Evolutionary conservation across 129 eudicot species (phyloP), one percentile per base, ranked within the genome.

Genomic region (Flaveria brownii): DNA sequence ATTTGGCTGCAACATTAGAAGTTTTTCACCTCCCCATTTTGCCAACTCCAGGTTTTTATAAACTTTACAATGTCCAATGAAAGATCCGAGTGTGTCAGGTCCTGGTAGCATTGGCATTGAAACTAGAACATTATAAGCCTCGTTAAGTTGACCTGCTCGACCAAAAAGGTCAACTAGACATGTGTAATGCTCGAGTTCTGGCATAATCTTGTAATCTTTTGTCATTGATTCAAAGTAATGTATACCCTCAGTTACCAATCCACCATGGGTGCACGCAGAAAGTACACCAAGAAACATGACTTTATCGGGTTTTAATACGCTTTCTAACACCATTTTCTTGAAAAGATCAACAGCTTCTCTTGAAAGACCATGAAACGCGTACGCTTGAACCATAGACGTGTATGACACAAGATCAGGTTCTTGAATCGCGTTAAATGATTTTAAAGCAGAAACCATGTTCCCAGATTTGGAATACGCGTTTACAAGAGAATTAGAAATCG

Each of bases 91-190:
- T 41, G 87, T 52, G 72, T 87, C 85, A 4, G 92, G 73, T 43
- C 85, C 87, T 11, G 82, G 84, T 18, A 25, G 71, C 71, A 80
- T 59, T 23, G 90, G 87, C 85, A 82, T 80, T 13, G 86, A 90
- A 16, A 2, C 50, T 57, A 87, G 67, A 55, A 86, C 61, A 0
- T 54, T 76, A 43, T 64, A 84, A 42, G 91, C 92, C 80, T 87
- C 86, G 13, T 81, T 22, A 16, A 90, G 60, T 78, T 84, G 85
- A 56, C 92, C 96, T 14, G 76, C 60, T 69, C 92, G 83, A 39
- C 92, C 92, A 12, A 90, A 74, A 57, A 90, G 92, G 84, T 90
- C 96, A 78, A 87, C 74, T 1, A 90, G 78, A 69, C 96, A 90
- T 25, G 90, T 70, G 81, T 85, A 87, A 51, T 90, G 92, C 56